Evolutionary conservation across 139 green algal species (phyloP).

Genomic region (Prasinococcaceae sp.): DNA sequence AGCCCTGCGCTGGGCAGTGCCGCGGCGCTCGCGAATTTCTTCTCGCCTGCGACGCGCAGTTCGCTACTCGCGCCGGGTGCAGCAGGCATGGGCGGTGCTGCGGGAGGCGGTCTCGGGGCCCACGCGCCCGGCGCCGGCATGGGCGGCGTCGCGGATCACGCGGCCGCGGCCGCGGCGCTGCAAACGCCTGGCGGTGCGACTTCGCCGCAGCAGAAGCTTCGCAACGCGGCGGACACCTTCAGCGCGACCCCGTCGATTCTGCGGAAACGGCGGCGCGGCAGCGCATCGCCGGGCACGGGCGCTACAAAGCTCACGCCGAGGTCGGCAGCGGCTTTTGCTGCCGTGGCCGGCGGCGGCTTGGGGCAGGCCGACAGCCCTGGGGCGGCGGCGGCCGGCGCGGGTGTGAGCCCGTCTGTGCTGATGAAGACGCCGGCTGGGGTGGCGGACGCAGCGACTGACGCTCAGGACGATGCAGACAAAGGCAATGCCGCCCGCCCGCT

Average conservation of each 20-base stretch:
- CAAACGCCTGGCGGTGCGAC: too few species aligned
- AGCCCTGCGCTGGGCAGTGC: slow-evolving; percentile 14
- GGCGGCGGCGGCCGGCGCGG: too few species aligned
- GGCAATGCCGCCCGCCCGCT: too few species aligned
- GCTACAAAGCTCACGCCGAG: too few species aligned
- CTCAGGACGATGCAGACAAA: too few species aligned
- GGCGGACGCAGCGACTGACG: too few species aligned
- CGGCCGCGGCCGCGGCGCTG: neutral
- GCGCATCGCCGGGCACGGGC: neutral
- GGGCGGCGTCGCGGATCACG: neutral
- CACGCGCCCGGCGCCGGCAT: slow-evolving; percentile 1
- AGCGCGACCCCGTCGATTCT: slow-evolving; percentile 20
- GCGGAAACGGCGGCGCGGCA: slow-evolving; percentile 14
- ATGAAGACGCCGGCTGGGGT: too few species aligned
- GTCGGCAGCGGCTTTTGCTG: too few species aligned
- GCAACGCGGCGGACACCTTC: slow-evolving; percentile 22
- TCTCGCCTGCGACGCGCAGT: slow-evolving; percentile 10
- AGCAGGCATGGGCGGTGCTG: neutral
- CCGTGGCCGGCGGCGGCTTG: too few species aligned
- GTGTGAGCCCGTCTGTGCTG: too few species aligned
- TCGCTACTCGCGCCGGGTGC: neutral
- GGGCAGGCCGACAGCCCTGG: too few species aligned
- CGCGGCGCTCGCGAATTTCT: slow-evolving; percentile 17
- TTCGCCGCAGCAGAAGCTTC: slow-evolving; percentile 17
- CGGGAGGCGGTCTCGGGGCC: neutral